Conservation (phyloP, 805 yeast species). For the Nakazawaea wickerhamii region DNA sequence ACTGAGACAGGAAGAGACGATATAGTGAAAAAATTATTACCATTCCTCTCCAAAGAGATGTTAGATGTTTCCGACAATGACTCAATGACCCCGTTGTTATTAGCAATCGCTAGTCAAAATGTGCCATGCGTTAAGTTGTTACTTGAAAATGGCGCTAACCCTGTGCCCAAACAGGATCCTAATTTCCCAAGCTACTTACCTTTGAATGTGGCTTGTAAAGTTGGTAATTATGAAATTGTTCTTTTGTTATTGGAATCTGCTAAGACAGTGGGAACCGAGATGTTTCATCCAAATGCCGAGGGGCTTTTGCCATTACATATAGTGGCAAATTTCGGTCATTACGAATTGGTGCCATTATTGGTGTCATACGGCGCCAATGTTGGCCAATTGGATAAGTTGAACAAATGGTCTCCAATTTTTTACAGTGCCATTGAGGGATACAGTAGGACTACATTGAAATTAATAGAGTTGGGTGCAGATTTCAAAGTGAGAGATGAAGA, state of each 20-base stretch:
- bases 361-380: slow-evolving; percentile 70
- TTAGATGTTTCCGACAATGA: slow-evolving; percentile 59
- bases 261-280: slow-evolving; percentile 24
- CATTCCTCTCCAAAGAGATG: slow-evolving; percentile 24
- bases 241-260: slow-evolving; percentile 48
- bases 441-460: slow-evolving; percentile 57
- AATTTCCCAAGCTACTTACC: slow-evolving; percentile 63
- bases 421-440: slow-evolving; percentile 89
- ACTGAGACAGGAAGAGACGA: slow-evolving; percentile 51
- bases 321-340: slow-evolving; percentile 79
- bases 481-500: slow-evolving; percentile 69
- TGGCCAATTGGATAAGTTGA: slow-evolving; percentile 75
- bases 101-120: slow-evolving; percentile 70
- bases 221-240: slow-evolving; percentile 70
- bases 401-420: slow-evolving; percentile 91
- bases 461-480: slow-evolving; percentile 71
- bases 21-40: slow-evolving; percentile 31
- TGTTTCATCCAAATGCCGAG: slow-evolving; percentile 71
- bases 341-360: slow-evolving; percentile 59
- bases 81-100: slow-evolving; percentile 75
- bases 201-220: slow-evolving; percentile 82
- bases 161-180: slow-evolving; percentile 42
- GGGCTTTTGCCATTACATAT: slow-evolving; percentile 86
- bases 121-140: slow-evolving; percentile 47
- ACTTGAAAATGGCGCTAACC: slow-evolving; percentile 43